Conservation (phyloP, 1,139 yeast genomes). For the Debaryomyces singareniensis region DNA sequence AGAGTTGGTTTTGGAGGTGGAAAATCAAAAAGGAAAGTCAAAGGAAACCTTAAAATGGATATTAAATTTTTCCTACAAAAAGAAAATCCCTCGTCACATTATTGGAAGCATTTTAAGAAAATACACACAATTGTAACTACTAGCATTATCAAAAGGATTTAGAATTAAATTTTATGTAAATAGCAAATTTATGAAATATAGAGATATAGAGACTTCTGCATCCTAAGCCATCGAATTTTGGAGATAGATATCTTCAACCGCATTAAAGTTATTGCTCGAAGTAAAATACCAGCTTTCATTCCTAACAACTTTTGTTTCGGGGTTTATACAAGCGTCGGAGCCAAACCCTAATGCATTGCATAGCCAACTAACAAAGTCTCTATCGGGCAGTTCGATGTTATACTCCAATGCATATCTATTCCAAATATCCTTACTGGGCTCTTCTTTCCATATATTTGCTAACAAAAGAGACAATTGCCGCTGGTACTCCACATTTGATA, state of each 20-base stretch:
- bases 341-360: slow-evolving; percentile 5
- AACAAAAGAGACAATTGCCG: slow-evolving; percentile 16
- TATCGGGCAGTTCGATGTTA: slow-evolving; percentile 10
- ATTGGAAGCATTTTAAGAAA: slow-evolving; percentile 6
- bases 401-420: slow-evolving; percentile 24
- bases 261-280: slow-evolving; percentile 4
- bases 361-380: slow-evolving; percentile 19
- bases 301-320: slow-evolving; percentile 5
- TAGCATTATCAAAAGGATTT: not conserved
- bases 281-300: slow-evolving; percentile 7
- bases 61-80: slow-evolving; percentile 8
- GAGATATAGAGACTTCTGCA: no score
- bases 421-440: slow-evolving; percentile 22
- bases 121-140: slow-evolving; percentile 1
- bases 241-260: slow-evolving; percentile 8
- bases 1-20: slow-evolving; percentile 7
- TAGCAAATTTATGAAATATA: no score
- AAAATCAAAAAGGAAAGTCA: slow-evolving; percentile 7
- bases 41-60: slow-evolving; percentile 9
- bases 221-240: no score
- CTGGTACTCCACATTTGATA: slow-evolving; percentile 17
- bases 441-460: slow-evolving; percentile 24
- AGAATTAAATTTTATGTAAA: no score
- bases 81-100: slow-evolving; percentile 7
- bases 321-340: not conserved